Conservation (phyloP, 495 filamentous ascomycete species). For the Penicillium cataractarum region DNA sequence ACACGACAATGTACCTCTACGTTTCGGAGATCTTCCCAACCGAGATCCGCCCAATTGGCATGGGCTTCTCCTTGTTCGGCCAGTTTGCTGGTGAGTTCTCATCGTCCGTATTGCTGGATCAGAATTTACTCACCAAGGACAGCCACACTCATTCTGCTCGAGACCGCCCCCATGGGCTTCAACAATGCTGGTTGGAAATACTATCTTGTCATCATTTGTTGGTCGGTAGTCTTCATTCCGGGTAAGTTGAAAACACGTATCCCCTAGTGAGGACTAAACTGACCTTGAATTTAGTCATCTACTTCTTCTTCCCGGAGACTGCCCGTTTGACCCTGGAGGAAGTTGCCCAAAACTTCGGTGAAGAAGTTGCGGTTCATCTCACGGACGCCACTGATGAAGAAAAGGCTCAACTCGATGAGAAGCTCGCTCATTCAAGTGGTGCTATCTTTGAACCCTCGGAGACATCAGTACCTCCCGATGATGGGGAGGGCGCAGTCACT, state of each 20-base stretch:
- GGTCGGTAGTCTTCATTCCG: conserved; percentile 45
- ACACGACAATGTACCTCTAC: conserved; percentile 56
- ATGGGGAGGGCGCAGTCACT: not conserved
- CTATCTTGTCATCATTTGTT: conserved; percentile 53
- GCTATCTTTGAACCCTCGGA: not conserved
- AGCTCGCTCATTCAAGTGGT: conserved; percentile 4
- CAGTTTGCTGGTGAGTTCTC: conserved; percentile 40
- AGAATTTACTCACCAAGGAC: conserved; percentile 5
- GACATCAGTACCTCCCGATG: not conserved
- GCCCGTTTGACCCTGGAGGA: conserved; percentile 56
- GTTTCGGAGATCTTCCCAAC: conserved; percentile 56
- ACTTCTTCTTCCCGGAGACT: conserved; percentile 61
- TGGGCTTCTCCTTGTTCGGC: conserved; percentile 49
- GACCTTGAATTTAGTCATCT: conserved; percentile 35
- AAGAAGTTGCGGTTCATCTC: conserved; percentile 44
- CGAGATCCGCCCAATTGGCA: conserved; percentile 50
- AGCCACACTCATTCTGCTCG: conserved; percentile 42
- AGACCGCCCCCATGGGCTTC: conserved; percentile 51
- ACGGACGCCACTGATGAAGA: conserved; percentile 39
- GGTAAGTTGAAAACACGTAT: conserved; percentile 15
- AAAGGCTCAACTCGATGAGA: conserved; percentile 29
- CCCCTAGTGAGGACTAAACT: not conserved
- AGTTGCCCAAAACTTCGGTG: conserved; percentile 49
- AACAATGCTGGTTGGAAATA: conserved; percentile 49
- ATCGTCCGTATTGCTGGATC: not conserved